Base-by-base conservation (phyloP, 768 basidiomycete species). In the Neoboletus brunneissimus region DNA sequence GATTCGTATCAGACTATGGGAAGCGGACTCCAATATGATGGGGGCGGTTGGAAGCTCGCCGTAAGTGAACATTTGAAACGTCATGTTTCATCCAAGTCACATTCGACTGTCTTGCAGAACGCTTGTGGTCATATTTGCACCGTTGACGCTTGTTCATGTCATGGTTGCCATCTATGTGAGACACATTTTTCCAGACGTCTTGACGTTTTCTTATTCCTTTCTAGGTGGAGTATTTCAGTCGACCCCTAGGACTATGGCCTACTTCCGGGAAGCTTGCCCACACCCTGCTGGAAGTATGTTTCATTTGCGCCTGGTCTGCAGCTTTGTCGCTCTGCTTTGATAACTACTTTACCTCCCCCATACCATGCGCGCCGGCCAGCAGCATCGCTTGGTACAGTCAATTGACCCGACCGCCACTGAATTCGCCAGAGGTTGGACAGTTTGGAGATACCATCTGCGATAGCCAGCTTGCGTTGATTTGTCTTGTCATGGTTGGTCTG, bases 241-340 rank as follows among this genome's bases (percentile, higher is more conserved):
- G 88, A 35, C 94, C 94, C 7, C 76, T 96, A 23, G 94, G 94
- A n/a, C 76, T 96, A 31, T 96, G 94, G 94, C 80, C 82, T 50
- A 93, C 94, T 32, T 91, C 91, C 32, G 84, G 78, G 48, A 95
- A 95, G 72, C 81, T 94, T 37, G 84, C 88, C 3, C 87, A 94
- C 66, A 95, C 93, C 8, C 81, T 95, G 32, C 81, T 85, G 45
- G 94, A 96, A 76, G 88, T 94, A 44, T 77, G 92, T 53, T 94
- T 92, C 70, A 93, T 94, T 63, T 95, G 93, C 72, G 83, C 88
- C n/a, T 96, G 93, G 92, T 92, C 91, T 55, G 89, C 91, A 32
- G 86, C 89, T 16, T 80, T 95, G 52, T 91, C 91, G 18, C 86
- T 95, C 51, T 85, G 83, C 59, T 92, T 95, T 73, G 91, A 95